A percentile compares a stretch with the other conserved stretches of the same genome.
phyloP scores from a whole-genome alignment of 192 early-diverging fungal species.

The Pilobolus umbonatus region DNA sequence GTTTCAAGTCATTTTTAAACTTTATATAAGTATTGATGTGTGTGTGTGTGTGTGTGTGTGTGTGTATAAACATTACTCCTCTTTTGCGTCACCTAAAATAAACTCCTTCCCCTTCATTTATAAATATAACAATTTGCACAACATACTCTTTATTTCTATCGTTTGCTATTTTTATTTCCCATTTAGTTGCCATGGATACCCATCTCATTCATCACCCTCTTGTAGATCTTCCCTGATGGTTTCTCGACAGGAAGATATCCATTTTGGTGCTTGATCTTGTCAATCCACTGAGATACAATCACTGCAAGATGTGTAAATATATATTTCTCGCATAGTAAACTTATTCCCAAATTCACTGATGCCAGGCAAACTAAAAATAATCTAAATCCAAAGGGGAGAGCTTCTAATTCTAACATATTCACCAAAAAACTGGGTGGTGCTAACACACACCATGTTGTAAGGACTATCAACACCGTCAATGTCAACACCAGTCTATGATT shows the following conservation, averaged over 20 bases:
- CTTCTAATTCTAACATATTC: slow-evolving; percentile 66
- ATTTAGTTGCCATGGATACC: neutral
- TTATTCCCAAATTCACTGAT: slow-evolving; percentile 51
- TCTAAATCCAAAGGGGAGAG: slow-evolving; percentile 52
- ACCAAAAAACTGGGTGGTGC: slow-evolving; percentile 45
- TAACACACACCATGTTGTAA: slow-evolving; percentile 47
- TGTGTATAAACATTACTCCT: neutral
- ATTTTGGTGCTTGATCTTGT: neutral
- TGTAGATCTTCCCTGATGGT: slow-evolving; percentile 9
- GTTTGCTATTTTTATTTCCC: neutral
- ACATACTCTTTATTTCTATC: neutral
- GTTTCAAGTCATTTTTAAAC: neutral
- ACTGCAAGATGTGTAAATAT: slow-evolving; percentile 27
- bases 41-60: neutral
- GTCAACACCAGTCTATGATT: slow-evolving; percentile 85
- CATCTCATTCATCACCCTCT: slow-evolving; percentile 19
- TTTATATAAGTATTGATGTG: neutral
- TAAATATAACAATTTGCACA: neutral
- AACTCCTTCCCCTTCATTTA: no score
- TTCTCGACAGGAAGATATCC: slow-evolving; percentile 11
- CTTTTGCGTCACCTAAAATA: slow-evolving; percentile 7
- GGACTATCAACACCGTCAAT: slow-evolving; percentile 41
- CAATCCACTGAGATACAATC: neutral
- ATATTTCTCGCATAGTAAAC: slow-evolving; percentile 40
- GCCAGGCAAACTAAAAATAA: slow-evolving; percentile 55